Conservation (phyloP, 1,284 basidiomycete species). For the Omphalotus olearius region DNA sequence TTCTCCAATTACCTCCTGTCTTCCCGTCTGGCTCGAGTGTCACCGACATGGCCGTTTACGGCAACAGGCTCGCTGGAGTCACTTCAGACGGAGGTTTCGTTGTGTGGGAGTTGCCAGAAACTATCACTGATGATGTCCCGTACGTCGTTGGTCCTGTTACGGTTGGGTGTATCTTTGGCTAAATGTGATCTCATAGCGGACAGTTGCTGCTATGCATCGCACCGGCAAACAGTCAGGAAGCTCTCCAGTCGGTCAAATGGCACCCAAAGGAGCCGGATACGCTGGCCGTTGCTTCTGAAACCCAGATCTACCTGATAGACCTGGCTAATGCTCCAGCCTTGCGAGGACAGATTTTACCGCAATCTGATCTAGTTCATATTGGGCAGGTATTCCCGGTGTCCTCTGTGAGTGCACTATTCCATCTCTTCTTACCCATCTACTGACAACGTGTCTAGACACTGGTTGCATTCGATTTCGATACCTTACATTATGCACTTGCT, state of each 20-base stretch:
- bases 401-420: slow-evolving; percentile 47
- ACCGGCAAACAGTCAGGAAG: slow-evolving; percentile 44
- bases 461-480: slow-evolving; percentile 78
- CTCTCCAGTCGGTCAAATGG: slow-evolving; percentile 78
- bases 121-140: slow-evolving; percentile 81
- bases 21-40: slow-evolving; percentile 63
- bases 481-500: slow-evolving; percentile 65
- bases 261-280: slow-evolving; percentile 71
- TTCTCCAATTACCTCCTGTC: slow-evolving; percentile 65
- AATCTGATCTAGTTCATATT: slow-evolving; percentile 61
- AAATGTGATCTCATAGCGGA: slow-evolving; percentile 41
- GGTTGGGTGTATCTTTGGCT: slow-evolving; percentile 8
- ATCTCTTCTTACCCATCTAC: background rate
- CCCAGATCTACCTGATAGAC: slow-evolving; percentile 69
- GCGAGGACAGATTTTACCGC: slow-evolving; percentile 57
- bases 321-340: slow-evolving; percentile 56
- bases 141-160: slow-evolving; percentile 34
- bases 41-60: slow-evolving; percentile 77
- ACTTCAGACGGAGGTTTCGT: slow-evolving; percentile 84
- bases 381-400: slow-evolving; percentile 61
- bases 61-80: slow-evolving; percentile 77
- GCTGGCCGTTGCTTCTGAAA: slow-evolving; percentile 74
- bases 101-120: slow-evolving; percentile 77
- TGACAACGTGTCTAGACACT: slow-evolving; percentile 46
- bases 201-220: slow-evolving; percentile 66